phyloP scores from a whole-genome alignment of 2,329 filamentous ascomycete genomes.

The Eutypa lata region DNA sequence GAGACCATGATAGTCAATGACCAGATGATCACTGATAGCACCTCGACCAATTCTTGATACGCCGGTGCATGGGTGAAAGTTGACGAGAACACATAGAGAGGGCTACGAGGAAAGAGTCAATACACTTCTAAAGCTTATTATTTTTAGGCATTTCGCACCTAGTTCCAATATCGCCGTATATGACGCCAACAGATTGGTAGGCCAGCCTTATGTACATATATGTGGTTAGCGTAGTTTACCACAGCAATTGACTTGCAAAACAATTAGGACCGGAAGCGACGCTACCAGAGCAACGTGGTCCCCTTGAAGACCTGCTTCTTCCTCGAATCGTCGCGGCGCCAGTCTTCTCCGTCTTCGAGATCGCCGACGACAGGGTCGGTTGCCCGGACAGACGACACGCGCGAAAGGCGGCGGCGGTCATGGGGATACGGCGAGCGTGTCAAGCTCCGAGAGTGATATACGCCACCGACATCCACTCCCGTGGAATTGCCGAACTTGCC shows the following conservation, averaged over 20 bases:
- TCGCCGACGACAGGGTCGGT: slow-evolving; percentile 21
- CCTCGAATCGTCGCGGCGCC: slow-evolving; percentile 28
- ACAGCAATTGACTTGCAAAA: background rate
- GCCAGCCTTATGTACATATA: slow-evolving; percentile 41
- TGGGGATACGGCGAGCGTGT: slow-evolving; percentile 19
- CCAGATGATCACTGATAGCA: slow-evolving; percentile 68
- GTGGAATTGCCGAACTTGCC: slow-evolving; percentile 17
- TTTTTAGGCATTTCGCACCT: slow-evolving; percentile 14
- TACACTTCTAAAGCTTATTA: background rate
- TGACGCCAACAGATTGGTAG: slow-evolving; percentile 64
- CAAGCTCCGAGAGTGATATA: slow-evolving; percentile 31
- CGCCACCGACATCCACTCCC: slow-evolving; percentile 23
- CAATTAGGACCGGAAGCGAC: background rate
- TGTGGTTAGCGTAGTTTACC: slow-evolving; percentile 5
- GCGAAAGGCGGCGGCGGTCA: slow-evolving; percentile 20
- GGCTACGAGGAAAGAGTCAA: slow-evolving; percentile 38
- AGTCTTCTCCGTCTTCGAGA: slow-evolving; percentile 31
- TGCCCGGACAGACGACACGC: slow-evolving; percentile 16
- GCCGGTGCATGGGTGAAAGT: slow-evolving; percentile 57
- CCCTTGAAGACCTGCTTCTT: slow-evolving; percentile 36
- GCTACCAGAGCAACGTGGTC: slow-evolving; percentile 32
- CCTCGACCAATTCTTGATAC: slow-evolving; percentile 59
- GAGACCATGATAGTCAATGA: slow-evolving; percentile 67
- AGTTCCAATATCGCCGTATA: slow-evolving; percentile 67
- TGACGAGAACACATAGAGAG: slow-evolving; percentile 70